Conservation (phyloP, 164 flowering plant genomes). For the Berberis vulgaris region DNA sequence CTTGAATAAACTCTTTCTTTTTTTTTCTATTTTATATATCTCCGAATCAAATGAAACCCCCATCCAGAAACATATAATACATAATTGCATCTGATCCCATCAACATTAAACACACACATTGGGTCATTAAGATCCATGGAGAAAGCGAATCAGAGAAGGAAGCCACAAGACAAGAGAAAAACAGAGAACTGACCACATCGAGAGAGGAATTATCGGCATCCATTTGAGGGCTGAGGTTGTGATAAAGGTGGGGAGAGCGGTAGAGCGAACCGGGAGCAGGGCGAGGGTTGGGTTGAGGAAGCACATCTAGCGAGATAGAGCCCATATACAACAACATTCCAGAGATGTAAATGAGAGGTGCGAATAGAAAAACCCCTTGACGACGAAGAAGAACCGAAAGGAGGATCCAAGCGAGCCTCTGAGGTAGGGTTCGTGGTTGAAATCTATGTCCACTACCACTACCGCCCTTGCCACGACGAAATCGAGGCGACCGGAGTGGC, state of each 20-base stretch:
- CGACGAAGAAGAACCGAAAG: conserved; percentile 68
- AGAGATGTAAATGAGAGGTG: conserved; percentile 69
- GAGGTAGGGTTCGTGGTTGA: conserved; percentile 29
- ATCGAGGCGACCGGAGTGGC: conserved; percentile 59
- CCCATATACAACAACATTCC: conserved; percentile 85
- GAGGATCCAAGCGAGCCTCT: conserved; percentile 48
- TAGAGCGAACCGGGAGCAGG: conserved; percentile 65
- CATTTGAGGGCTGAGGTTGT: conserved; percentile 58
- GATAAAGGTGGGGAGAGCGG: conserved; percentile 59
- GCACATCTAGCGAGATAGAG: conserved; percentile 53
- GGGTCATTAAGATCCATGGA: neutral
- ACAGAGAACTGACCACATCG: conserved; percentile 43
- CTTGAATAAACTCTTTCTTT: no score
- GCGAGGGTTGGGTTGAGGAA: conserved; percentile 31
- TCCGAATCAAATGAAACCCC: neutral
- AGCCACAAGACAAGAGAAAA: neutral
- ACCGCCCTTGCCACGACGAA: conserved; percentile 23
- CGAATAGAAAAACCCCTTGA: conserved; percentile 75
- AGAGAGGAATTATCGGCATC: conserved; percentile 54
- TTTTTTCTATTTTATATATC: neutral
- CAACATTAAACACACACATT: neutral
- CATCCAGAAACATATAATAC: no score
- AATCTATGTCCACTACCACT: conserved; percentile 20
- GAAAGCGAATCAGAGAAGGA: neutral
- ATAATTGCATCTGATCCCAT: neutral